A percentile compares a stretch with the other conserved stretches of the same genome.
Conservation (phyloP, 1,284 basidiomycete genomes). For the Trichosporon sp. region DNA sequence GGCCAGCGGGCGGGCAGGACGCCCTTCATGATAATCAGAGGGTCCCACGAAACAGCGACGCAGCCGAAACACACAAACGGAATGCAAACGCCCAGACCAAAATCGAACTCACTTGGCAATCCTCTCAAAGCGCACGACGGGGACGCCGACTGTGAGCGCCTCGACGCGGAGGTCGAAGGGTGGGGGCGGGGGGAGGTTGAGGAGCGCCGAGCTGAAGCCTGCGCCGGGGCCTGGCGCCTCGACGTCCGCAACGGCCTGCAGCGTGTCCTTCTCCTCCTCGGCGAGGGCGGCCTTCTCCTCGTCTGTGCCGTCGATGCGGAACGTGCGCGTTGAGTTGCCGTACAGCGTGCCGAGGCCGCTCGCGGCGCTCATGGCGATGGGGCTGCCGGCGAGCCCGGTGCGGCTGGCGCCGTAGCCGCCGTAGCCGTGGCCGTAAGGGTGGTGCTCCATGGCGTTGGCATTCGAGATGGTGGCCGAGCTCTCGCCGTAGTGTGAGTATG, state of each 20-base stretch:
- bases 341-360: not conserved
- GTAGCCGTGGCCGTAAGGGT: not conserved
- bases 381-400: not conserved
- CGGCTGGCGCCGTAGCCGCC: not conserved
- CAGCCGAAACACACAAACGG: not conserved
- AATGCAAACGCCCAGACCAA: not conserved
- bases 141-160: constrained; percentile 46
- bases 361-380: not conserved
- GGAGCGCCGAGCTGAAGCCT: constrained; percentile 18
- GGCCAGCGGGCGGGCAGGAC: too few species aligned
- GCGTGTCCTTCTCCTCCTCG: not conserved
- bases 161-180: constrained; percentile 44
- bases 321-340: not conserved
- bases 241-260: not conserved
- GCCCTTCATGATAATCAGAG: too few species aligned
- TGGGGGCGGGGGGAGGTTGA: constrained; percentile 46
- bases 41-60: too few species aligned
- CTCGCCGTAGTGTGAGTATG: not conserved
- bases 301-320: not conserved
- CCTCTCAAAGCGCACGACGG: constrained; percentile 16
- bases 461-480: not conserved
- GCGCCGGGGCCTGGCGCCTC: not conserved
- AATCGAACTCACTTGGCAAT: not conserved
- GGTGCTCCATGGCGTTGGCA: not conserved
- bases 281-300: not conserved